phyloP scores from a whole-genome alignment of 1,284 basidiomycete genomes.

The Boletus semigastroideus region DNA sequence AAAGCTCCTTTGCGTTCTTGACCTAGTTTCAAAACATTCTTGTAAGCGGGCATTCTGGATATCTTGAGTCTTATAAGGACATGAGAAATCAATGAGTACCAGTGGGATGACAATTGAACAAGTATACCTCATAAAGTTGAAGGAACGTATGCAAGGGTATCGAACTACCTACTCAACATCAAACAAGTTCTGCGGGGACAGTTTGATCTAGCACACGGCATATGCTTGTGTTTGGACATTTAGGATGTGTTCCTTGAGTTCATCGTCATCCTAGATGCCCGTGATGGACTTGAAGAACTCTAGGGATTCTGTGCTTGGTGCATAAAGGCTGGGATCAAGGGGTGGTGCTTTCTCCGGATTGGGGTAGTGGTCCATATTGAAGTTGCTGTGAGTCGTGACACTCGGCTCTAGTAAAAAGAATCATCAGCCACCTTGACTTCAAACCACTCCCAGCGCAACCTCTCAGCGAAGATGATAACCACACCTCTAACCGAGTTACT shows the following conservation, averaged over 20 bases:
- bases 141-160: slow-evolving; percentile 18
- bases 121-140: slow-evolving; percentile 19
- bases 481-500: slow-evolving; percentile 44
- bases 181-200: not conserved
- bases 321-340: slow-evolving; percentile 18
- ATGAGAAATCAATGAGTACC: not conserved
- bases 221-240: slow-evolving; percentile 32
- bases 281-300: slow-evolving; percentile 28
- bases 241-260: slow-evolving; percentile 39
- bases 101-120: not conserved
- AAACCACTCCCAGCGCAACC: not conserved
- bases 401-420: too few species aligned
- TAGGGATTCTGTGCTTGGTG: slow-evolving; percentile 11
- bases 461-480: slow-evolving; percentile 30
- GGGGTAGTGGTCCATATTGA: too few species aligned
- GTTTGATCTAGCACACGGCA: slow-evolving; percentile 6
- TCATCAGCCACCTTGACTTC: not conserved
- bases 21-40: slow-evolving; percentile 27
- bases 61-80: slow-evolving; percentile 18
- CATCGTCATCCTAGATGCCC: slow-evolving; percentile 30
- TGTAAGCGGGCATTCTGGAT: slow-evolving; percentile 20
- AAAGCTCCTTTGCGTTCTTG: slow-evolving; percentile 25
- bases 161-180: too few species aligned
- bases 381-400: too few species aligned
- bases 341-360: not conserved